A percentile compares a stretch with the other conserved stretches of the same genome.
Evolutionary conservation across 2,329 filamentous ascomycete genomes (phyloP).

Genomic region (Alternaria gaisen): DNA sequence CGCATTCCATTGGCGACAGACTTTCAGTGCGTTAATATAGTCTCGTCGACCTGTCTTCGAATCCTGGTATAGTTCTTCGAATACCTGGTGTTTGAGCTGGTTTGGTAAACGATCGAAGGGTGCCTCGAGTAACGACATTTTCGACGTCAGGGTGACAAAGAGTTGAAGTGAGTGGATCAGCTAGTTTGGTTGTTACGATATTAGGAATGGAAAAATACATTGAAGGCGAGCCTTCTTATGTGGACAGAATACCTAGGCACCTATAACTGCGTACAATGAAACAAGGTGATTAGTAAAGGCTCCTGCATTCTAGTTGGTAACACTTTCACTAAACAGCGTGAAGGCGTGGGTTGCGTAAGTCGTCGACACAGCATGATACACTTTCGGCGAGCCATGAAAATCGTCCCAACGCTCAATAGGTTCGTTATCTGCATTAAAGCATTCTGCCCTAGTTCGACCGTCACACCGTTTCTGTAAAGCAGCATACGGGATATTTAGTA

Average conservation of each 20-base stretch:
- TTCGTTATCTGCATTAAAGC: neutral
- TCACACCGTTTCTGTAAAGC: too few species aligned
- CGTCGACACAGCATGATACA: too few species aligned
- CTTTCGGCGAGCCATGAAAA: rapidly evolving
- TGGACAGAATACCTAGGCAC: too few species aligned
- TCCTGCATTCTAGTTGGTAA: neutral
- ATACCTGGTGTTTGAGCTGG: neutral
- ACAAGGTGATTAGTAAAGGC: too few species aligned
- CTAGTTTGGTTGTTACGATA: neutral
- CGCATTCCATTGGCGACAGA: neutral
- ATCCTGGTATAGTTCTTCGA: neutral
- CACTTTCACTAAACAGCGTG: neutral
- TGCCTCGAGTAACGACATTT: neutral
- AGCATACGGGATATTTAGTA: rapidly evolving
- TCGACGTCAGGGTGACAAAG: too few species aligned
- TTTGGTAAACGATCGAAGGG: neutral
- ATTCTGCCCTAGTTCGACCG: too few species aligned
- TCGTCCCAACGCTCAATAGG: neutral
- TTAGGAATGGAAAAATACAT: neutral
- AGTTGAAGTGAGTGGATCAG: neutral
- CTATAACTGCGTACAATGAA: too few species aligned
- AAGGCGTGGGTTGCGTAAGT: too few species aligned
- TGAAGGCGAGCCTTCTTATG: neutral
- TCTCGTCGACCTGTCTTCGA: neutral
- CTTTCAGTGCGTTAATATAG: neutral